Percentiles rank a stretch among this genome's conserved stretches.
Conservation (phyloP, 306 rosid species). For the Corylus americana region DNA sequence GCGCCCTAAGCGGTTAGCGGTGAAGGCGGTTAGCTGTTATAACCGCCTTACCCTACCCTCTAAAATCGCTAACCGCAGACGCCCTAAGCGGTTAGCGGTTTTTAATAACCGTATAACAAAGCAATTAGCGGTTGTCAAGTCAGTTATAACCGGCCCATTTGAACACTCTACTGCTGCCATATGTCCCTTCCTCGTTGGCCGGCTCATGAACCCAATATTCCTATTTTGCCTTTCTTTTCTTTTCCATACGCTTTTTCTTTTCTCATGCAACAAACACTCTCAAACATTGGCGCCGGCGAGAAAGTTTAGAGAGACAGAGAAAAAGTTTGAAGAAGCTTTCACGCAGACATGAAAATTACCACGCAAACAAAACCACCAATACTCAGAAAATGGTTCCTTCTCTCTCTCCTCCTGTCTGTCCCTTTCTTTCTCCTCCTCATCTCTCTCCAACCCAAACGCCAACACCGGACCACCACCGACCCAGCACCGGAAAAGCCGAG, state of each 20-base stretch:
- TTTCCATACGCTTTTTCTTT: constrained; percentile 1
- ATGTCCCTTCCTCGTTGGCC: constrained; percentile 7
- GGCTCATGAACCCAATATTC: neutral
- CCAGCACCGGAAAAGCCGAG: neutral
- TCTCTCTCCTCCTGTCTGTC: constrained; percentile 59
- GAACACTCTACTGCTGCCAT: constrained; percentile 2
- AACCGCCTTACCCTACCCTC: no score
- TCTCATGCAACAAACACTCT: constrained; percentile 2
- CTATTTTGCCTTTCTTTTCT: neutral
- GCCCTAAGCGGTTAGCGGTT: no score
- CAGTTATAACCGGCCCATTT: no score
- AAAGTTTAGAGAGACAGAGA: neutral
- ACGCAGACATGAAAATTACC: constrained; percentile 48
- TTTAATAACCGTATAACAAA: no score
- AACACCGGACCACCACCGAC: neutral
- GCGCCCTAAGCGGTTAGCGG: no score
- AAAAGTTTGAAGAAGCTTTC: neutral
- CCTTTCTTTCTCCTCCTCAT: constrained; percentile 45
- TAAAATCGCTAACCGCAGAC: no score
- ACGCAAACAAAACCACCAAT: constrained; percentile 34
- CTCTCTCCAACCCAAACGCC: constrained; percentile 25
- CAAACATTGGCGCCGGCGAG: neutral
- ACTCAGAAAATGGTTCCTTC: constrained; percentile 44
- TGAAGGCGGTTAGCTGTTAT: no score
- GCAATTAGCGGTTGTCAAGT: no score